Evolutionary conservation across 75 land plant genomes (phyloP), one percentile per base, ranked within the genome.

Genomic region (Sequoiadendron giganteum): DNA sequence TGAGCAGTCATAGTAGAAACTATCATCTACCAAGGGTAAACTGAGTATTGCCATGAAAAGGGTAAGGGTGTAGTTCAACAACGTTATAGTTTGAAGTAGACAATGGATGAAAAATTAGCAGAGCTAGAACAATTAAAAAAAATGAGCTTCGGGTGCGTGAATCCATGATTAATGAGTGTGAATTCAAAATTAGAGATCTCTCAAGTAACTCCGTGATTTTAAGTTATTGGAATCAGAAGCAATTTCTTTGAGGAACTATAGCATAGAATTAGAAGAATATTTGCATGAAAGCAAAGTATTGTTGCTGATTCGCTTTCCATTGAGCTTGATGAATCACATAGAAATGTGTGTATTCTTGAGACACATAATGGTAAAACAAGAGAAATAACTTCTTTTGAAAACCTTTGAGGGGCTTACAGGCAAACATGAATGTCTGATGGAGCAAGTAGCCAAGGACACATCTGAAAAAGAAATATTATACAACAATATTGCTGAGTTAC

Each of bases 31-130:
- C 25, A 94, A 94, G 92, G 99, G 97, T 83, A 98, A 98, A 90
- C 88, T 98, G 47, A 94, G 93, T 91, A 90, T 95, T 85, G 99
- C 99, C 58, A 95, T 98, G 48, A 93, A 75, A 98, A 96, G 89
- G 99, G 99, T 1, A 98, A 98, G 90, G 93, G 92, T 1, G 52
- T 97, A 78, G 96, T 93, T 85, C 99, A 98, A 43, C 97, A 97
- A 87, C 93, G 99, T 21, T 99, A 98, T 54, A 70, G 84, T 47
- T 86, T 98, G 91, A 98, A 95, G 79, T 93, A 95, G 85, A 86
- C 88, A 18, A 48, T 98, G 85, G 95, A 92, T 82, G 94, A 93
- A 88, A 47, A 84, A 32, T 28, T 30, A 49, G 34, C 85, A 84
- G 82, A 88, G 61, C 48, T 83, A 68, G 52, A 83, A 84, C 58